phyloP scores from a whole-genome alignment of 352 stramenopile genomes.

The Pythium insidiosum region DNA sequence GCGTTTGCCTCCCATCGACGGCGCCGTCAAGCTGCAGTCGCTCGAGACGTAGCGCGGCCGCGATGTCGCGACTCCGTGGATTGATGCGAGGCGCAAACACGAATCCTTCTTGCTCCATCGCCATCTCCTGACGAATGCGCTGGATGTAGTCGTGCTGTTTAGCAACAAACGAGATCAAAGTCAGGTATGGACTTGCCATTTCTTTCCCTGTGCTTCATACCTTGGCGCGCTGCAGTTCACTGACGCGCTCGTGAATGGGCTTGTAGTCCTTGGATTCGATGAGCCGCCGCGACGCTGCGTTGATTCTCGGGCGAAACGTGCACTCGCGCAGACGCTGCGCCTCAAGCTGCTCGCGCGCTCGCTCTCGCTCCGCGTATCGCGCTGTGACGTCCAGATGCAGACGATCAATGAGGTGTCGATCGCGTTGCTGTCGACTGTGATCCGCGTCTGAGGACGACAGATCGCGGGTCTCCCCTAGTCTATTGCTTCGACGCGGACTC shows the following conservation, averaged over 20 bases:
- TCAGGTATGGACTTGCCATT: too few relatives aligned
- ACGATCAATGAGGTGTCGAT: conserved; percentile 32
- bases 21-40: too few relatives aligned
- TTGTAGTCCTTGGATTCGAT: conserved; percentile 38
- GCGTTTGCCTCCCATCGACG: too few relatives aligned
- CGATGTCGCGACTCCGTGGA: conserved; percentile 56
- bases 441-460: not conserved
- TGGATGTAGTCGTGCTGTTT: conserved; percentile 34
- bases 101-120: conserved; percentile 20
- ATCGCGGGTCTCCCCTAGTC: too few relatives aligned
- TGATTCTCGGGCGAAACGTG: conserved; percentile 68
- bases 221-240: conserved; percentile 58
- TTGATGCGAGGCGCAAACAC: conserved; percentile 61
- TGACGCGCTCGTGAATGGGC: conserved; percentile 56
- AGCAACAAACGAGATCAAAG: not conserved
- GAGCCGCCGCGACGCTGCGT: conserved; percentile 30
- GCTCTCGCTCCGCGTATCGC: conserved; percentile 50
- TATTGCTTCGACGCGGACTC: conserved; percentile 29
- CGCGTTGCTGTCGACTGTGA: too few relatives aligned
- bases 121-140: conserved; percentile 37
- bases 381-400: conserved; percentile 51
- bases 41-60: conserved; percentile 9
- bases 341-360: conserved; percentile 38
- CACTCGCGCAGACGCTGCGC: conserved; percentile 38
- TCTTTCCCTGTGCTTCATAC: too few relatives aligned